Percentiles rank a stretch among this genome's conserved stretches.
Evolutionary conservation across 805 yeast genomes (phyloP).

Genomic region (Metschnikowia proteae): DNA sequence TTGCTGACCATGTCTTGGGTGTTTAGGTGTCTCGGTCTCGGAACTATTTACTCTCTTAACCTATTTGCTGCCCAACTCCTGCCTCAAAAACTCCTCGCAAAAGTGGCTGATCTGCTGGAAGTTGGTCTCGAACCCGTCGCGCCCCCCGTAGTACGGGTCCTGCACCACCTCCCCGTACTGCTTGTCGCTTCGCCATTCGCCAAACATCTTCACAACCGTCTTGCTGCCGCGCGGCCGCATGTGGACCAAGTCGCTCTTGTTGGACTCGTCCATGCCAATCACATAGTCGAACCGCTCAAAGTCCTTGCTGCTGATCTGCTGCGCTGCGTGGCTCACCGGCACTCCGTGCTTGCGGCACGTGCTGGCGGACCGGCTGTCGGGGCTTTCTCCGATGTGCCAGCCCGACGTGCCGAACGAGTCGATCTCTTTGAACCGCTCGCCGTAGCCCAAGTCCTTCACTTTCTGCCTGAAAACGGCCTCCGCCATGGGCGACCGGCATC

Average conservation of each 20-base stretch:
- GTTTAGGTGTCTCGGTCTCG: no score
- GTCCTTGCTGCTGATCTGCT: slow-evolving; percentile 53
- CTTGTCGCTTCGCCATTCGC: slow-evolving; percentile 65
- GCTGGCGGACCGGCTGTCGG: slow-evolving; percentile 69
- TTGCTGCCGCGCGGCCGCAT: slow-evolving; percentile 50
- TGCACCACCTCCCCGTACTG: slow-evolving; percentile 57
- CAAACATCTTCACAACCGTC: slow-evolving; percentile 62
- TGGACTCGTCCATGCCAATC: slow-evolving; percentile 68
- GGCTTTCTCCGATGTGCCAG: slow-evolving; percentile 77
- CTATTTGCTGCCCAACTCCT: slow-evolving; percentile 31
- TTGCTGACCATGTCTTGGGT: no score
- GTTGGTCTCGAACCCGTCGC: slow-evolving; percentile 74
- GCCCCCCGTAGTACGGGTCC: slow-evolving; percentile 93
- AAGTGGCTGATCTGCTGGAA: slow-evolving; percentile 74
- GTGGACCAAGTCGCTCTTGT: slow-evolving; percentile 46
- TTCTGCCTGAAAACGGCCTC: slow-evolving; percentile 80
- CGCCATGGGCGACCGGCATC: slow-evolving; percentile 97
- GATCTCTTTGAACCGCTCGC: slow-evolving; percentile 46
- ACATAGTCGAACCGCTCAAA: slow-evolving; percentile 62
- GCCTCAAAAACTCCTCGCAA: slow-evolving; percentile 62
- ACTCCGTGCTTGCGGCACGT: slow-evolving; percentile 71
- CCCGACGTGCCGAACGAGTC: slow-evolving; percentile 91
- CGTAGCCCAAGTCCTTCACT: slow-evolving; percentile 49
- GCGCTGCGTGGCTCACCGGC: slow-evolving; percentile 71
- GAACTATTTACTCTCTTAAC: no score